These are phyloP conservation scores for Salix caprea DNA, from an alignment of 345 rosid species.

Conservation along the genomic window DNA sequence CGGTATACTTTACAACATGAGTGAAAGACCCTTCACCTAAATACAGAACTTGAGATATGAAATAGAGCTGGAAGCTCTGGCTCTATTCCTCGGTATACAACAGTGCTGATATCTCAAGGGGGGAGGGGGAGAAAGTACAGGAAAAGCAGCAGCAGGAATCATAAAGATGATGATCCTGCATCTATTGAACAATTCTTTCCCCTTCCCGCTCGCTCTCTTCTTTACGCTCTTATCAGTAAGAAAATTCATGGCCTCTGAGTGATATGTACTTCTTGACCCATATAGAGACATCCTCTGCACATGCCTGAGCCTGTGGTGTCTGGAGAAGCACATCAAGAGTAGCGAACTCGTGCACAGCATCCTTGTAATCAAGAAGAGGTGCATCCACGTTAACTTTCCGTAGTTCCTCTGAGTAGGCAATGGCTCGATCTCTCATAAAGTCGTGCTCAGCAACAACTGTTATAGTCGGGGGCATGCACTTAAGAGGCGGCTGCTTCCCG, in stretches of 20 bases:
- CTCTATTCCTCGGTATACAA: neutral
- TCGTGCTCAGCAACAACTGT: slow-evolving; percentile 94
- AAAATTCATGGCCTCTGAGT: slow-evolving; percentile 79
- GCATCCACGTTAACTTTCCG: slow-evolving; percentile 88
- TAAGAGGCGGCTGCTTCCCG: slow-evolving; percentile 62
- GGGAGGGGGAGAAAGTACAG: neutral
- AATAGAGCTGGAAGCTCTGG: neutral
- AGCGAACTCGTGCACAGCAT: slow-evolving; percentile 93
- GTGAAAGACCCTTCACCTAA: neutral
- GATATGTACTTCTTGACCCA: slow-evolving; percentile 94
- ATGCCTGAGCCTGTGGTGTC: slow-evolving; percentile 84
- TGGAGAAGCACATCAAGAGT: slow-evolving; percentile 82
- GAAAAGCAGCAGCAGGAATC: neutral
- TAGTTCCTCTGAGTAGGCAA: slow-evolving; percentile 85
- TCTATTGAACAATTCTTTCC: neutral
- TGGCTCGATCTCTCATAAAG: slow-evolving; percentile 94
- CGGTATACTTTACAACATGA: neutral
- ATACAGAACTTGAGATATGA: neutral
- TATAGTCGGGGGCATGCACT: slow-evolving; percentile 85
- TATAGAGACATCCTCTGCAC: slow-evolving; percentile 88
- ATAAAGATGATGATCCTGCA: neutral
- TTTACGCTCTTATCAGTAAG: slow-evolving; percentile 41
- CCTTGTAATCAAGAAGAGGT: slow-evolving; percentile 87
- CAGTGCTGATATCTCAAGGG: slow-evolving; percentile 7
- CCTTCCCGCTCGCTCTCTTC: neutral